Evolutionary conservation across 306 rosid species (phyloP).

Genomic region (Pterocarpus santalinus): DNA sequence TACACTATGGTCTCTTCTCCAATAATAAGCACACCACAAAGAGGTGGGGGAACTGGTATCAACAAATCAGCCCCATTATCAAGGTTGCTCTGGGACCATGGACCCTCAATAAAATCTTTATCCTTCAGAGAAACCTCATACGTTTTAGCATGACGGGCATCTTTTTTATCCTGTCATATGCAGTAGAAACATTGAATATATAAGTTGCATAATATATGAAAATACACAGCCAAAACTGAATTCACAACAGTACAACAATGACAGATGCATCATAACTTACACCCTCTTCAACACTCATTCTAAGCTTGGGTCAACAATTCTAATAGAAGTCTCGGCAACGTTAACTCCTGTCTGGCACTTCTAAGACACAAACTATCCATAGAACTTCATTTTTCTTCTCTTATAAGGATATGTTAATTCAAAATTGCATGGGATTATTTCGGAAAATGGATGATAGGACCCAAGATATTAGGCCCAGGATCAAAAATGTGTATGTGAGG

Average conservation of each 20-base stretch:
- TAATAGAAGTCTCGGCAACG: background rate
- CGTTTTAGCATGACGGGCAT: conserved; percentile 96
- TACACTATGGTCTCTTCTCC: conserved; percentile 99
- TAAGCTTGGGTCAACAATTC: conserved; percentile 19
- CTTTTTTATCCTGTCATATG: conserved; percentile 91
- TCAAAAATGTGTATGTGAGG: no score
- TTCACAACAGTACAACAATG: conserved; percentile 8
- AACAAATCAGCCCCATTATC: conserved; percentile 96
- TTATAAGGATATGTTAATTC: no score
- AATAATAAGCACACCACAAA: conserved; percentile 95
- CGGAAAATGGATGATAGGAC: no score
- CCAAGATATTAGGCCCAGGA: no score
- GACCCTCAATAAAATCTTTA: conserved; percentile 97
- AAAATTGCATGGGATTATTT: no score
- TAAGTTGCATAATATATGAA: background rate
- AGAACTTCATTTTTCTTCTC: background rate
- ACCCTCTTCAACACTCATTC: conserved; percentile 1
- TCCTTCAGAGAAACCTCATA: conserved; percentile 97
- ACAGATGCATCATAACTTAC: conserved; percentile 1
- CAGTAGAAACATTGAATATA: background rate
- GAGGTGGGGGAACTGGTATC: conserved; percentile 97
- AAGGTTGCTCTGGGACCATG: conserved; percentile 95
- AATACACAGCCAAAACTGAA: conserved; percentile 18
- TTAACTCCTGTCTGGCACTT: background rate
- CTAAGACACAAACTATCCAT: conserved; percentile 5